Evolutionary conservation across 164 flowering plant genomes (phyloP).

Genomic region (Macadamia tetraphylla): DNA sequence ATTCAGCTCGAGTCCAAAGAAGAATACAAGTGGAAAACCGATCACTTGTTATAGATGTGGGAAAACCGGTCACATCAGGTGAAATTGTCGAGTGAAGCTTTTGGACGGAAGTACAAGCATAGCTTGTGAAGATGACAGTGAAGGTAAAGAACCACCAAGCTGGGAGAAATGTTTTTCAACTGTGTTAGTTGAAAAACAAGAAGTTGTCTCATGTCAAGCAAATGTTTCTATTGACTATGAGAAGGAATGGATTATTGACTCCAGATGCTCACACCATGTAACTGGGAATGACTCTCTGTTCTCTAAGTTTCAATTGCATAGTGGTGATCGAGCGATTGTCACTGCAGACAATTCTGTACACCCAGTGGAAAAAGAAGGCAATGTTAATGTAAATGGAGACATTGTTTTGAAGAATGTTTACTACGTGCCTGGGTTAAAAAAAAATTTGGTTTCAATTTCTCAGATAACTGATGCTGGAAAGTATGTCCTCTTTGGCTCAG

Average conservation of each 20-base stretch:
- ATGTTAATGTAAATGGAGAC: not conserved
- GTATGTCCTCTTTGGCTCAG: not conserved
- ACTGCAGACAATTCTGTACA: not conserved
- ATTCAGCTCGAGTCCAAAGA: no score
- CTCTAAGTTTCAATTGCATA: not conserved
- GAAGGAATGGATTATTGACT: conserved; percentile 2
- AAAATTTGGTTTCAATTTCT: not conserved
- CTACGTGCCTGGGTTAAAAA: not conserved
- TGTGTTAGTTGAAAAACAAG: not conserved
- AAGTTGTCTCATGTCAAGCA: not conserved
- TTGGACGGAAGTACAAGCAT: not conserved
- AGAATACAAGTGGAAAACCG: not conserved
- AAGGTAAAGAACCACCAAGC: not conserved
- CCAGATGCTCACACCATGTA: not conserved
- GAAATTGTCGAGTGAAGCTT: conserved; percentile 1
- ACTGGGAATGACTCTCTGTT: conserved; percentile 1
- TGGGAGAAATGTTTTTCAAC: not conserved
- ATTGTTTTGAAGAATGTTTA: not conserved
- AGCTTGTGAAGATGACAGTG: not conserved
- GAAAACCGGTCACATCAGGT: not conserved
- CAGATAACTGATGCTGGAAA: not conserved
- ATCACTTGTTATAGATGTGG: conserved; percentile 1
- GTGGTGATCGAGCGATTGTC: not conserved
- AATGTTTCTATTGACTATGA: not conserved
- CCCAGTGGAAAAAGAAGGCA: not conserved